These are phyloP conservation scores for Elsinoe australis DNA, from an alignment of 2,329 filamentous ascomycete species.

Conservation along the genomic window DNA sequence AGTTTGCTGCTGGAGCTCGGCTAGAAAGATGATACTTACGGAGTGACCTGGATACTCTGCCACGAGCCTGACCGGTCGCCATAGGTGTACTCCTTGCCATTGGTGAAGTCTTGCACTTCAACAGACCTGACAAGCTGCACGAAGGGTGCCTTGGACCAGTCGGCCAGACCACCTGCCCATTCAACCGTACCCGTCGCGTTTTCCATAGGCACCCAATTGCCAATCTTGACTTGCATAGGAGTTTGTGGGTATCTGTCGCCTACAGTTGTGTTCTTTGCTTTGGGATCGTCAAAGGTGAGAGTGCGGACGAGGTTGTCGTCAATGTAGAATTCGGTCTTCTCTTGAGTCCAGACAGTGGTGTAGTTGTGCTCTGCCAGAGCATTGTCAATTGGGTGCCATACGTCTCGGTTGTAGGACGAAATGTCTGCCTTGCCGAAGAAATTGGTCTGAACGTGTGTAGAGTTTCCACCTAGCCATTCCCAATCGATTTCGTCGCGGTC, in stretches of 20 bases:
- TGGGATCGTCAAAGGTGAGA: slow-evolving; percentile 39
- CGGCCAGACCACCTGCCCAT: slow-evolving; percentile 33
- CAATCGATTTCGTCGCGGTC: slow-evolving; percentile 84
- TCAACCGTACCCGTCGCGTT: slow-evolving; percentile 31
- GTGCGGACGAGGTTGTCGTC: slow-evolving; percentile 61
- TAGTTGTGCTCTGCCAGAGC: slow-evolving; percentile 60
- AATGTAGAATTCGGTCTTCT: slow-evolving; percentile 59
- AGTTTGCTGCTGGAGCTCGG: not conserved
- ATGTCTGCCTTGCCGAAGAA: slow-evolving; percentile 68
- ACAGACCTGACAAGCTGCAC: slow-evolving; percentile 32
- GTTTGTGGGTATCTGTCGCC: slow-evolving; percentile 69
- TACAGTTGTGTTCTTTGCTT: slow-evolving; percentile 29
- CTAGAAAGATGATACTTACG: slow-evolving; percentile 28
- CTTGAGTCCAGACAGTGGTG: slow-evolving; percentile 62
- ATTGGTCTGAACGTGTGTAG: slow-evolving; percentile 58
- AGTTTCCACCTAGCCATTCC: slow-evolving; percentile 67
- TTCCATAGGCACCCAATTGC: slow-evolving; percentile 70
- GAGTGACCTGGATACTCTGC: slow-evolving; percentile 41
- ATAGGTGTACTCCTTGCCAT: slow-evolving; percentile 35
- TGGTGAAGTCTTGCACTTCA: slow-evolving; percentile 30
- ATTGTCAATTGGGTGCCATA: slow-evolving; percentile 50
- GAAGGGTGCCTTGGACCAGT: slow-evolving; percentile 31
- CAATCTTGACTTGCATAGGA: slow-evolving; percentile 60
- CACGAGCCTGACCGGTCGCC: slow-evolving; percentile 34
- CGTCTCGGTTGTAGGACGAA: slow-evolving; percentile 58